Evolutionary conservation across 2,329 filamentous ascomycete species (phyloP).

Genomic region (Aspergillus ruber): DNA sequence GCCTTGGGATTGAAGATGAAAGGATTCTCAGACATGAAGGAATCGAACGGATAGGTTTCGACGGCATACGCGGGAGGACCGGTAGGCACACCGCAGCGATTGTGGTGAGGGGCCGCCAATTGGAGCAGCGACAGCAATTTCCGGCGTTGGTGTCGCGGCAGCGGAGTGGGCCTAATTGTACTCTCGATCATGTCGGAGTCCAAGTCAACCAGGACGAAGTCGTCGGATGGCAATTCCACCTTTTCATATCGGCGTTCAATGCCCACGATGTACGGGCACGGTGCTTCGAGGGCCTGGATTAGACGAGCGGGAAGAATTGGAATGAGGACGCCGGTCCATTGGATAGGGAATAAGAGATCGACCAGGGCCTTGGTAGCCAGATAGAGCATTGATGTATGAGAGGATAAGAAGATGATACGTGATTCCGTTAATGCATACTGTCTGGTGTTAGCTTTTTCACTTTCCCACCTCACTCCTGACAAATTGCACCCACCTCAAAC

Average conservation of each 20-base stretch:
- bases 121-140: constrained; percentile 87
- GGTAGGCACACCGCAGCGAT: constrained; percentile 75
- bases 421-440: constrained; percentile 81
- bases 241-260: constrained; percentile 77
- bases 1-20: constrained; percentile 70
- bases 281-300: constrained; percentile 84
- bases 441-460: constrained; percentile 10
- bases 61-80: constrained; percentile 89
- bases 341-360: constrained; percentile 79
- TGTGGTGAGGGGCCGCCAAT: constrained; percentile 81
- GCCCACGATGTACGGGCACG: constrained; percentile 94
- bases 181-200: constrained; percentile 87
- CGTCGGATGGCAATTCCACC: constrained; percentile 71
- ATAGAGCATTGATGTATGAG: constrained; percentile 93
- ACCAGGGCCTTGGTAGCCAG: constrained; percentile 82
- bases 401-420: constrained; percentile 91
- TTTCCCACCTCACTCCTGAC: neutral
- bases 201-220: constrained; percentile 90
- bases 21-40: constrained; percentile 80
- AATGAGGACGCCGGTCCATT: constrained; percentile 92
- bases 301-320: constrained; percentile 82
- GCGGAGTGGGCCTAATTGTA: constrained; percentile 65
- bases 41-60: constrained; percentile 85
- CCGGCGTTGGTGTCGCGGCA: constrained; percentile 82
- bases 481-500: constrained; percentile 56